Base-by-base conservation (phyloP, 148 eudicot genomes). In the Polygonum aviculare region DNA sequence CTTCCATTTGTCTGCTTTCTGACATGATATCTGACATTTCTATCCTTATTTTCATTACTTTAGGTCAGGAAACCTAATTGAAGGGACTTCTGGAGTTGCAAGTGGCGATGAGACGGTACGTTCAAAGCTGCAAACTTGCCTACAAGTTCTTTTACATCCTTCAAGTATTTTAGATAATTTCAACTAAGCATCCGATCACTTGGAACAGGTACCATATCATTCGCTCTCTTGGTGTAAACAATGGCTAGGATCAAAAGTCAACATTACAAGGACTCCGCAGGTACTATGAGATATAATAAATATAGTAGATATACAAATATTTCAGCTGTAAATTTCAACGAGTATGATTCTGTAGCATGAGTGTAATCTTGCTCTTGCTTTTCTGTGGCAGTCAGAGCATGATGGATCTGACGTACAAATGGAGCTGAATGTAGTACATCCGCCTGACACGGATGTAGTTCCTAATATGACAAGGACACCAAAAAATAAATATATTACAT, bases 171-270 rank as follows among this genome's bases (percentile, higher is more conserved):
- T 74, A 49, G 2, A 21, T 51, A 6, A 19, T 21, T 57, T 57
- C 22, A 31, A 57, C 31, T 57, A 21, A 57, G 35, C 63, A 57
- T 57, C 33, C 8, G 12, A 22, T 57, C 63, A 57, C 19, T 57
- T 57, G 63, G 81, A 74, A n/a, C 85, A 94, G 98, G 98, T 92
- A 69, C 85, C 98, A 14, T 95, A 95, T 81, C 81, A 95, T 86
- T 95, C 98, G 31, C 97, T 95, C 82, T 92, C 98, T 77, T 95
- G 94, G 97, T 95, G 98, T 86, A 95, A 95, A 85, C 90, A 82
- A 82, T 95, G 98, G 98, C 83, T 95, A 80, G 98, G 98, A 79
- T 83, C 94, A 57, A 84, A 79, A 70, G 98, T 95, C 67, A 95
- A 92, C 85, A 88, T 95, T 81, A 92, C 98, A 74, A 95, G 98